phyloP scores from a whole-genome alignment of 768 basidiomycete species.

The Boletales sp. region DNA sequence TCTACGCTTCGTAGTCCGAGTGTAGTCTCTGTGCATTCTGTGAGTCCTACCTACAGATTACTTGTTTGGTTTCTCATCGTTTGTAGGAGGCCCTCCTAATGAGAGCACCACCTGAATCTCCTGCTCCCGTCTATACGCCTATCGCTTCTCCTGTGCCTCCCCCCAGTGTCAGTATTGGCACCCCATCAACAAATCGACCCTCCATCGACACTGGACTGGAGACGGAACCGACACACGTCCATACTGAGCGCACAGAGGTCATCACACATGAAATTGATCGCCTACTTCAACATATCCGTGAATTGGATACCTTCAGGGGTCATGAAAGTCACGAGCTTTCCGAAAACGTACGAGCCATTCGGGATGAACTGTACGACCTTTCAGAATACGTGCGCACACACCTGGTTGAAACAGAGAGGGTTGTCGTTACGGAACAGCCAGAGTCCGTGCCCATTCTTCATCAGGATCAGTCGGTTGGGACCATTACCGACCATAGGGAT shows the following conservation, averaged over 20 bases:
- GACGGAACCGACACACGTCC: slow-evolving; percentile 39
- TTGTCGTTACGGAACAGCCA: slow-evolving; percentile 12
- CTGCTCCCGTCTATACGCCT: slow-evolving; percentile 28
- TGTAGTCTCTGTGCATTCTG: slow-evolving; percentile 26
- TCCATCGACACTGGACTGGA: slow-evolving; percentile 46
- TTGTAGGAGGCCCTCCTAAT: slow-evolving; percentile 31
- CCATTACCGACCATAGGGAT: slow-evolving; percentile 41
- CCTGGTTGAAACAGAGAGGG: slow-evolving; percentile 20
- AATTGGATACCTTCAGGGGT: slow-evolving; percentile 59
- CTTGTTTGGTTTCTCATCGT: slow-evolving; percentile 1
- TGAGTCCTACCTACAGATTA: slow-evolving; percentile 26
- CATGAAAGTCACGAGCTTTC: slow-evolving; percentile 62
- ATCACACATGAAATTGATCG: slow-evolving; percentile 51
- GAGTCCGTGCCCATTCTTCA: slow-evolving; percentile 14
- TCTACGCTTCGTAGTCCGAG: slow-evolving; percentile 36
- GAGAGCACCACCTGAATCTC: slow-evolving; percentile 22
- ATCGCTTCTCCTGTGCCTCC: slow-evolving; percentile 40
- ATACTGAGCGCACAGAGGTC: slow-evolving; percentile 38
- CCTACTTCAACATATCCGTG: slow-evolving; percentile 53
- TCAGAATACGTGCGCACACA: slow-evolving; percentile 50
- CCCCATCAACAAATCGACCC: slow-evolving; percentile 44
- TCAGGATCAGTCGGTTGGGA: slow-evolving; percentile 45
- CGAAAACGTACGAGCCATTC: slow-evolving; percentile 65
- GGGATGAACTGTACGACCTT: slow-evolving; percentile 64
- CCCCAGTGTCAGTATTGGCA: slow-evolving; percentile 47